Conservation (phyloP, 371 early-diverging fungal genomes). For the Smittium culicis region DNA sequence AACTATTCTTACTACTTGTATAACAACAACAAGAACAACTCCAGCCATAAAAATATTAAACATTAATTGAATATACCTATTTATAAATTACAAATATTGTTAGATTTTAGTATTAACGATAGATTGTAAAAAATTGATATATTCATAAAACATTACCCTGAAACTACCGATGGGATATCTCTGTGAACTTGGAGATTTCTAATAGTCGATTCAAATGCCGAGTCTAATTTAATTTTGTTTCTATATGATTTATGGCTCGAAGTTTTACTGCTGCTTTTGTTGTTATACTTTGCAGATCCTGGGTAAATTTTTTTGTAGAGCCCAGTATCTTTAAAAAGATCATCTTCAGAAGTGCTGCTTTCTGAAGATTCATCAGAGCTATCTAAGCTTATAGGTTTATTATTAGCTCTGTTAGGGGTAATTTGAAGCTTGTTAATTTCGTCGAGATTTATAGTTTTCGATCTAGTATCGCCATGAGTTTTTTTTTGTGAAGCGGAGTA, state of each 20-base stretch:
- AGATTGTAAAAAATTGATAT: background rate
- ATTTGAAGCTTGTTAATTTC: background rate
- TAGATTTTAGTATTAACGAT: background rate
- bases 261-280: constrained; percentile 13
- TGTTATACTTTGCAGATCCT: background rate
- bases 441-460: background rate
- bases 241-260: constrained; percentile 11
- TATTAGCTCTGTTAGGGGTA: constrained; percentile 2
- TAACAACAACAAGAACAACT: constrained; percentile 37
- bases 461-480: constrained; percentile 5
- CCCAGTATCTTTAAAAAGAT: too few species aligned
- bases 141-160: constrained; percentile 11
- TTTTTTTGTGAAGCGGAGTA: constrained; percentile 6
- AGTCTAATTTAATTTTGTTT: background rate
- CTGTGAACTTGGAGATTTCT: constrained; percentile 25
- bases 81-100: background rate
- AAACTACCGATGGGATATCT: constrained; percentile 28
- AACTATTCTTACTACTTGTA: constrained; percentile 44
- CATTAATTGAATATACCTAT: constrained; percentile 41
- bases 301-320: background rate
- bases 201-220: background rate
- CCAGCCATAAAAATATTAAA: constrained; percentile 44
- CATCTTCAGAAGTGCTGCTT: background rate
- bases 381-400: background rate
- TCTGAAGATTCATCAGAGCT: background rate